A percentile compares a stretch with the other conserved stretches of the same genome.
Conservation (phyloP, 2,329 filamentous ascomycete genomes). For the Teratosphaeria nubilosa region DNA sequence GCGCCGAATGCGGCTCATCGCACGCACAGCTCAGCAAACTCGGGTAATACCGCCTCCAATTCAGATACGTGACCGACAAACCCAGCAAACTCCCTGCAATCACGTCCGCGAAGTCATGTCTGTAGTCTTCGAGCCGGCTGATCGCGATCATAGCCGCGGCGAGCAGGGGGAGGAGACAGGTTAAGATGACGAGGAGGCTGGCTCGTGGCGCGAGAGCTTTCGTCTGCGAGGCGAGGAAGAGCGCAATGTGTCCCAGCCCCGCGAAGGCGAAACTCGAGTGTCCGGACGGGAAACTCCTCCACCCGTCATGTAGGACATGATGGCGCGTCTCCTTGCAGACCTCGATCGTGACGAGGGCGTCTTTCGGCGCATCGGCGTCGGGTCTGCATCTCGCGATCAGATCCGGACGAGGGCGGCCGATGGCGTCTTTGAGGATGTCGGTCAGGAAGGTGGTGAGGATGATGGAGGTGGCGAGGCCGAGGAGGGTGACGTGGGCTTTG, state of each 20-base stretch:
- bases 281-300: slow-evolving; percentile 73
- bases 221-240: slow-evolving; percentile 48
- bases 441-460: slow-evolving; percentile 74
- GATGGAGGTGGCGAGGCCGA: slow-evolving; percentile 66
- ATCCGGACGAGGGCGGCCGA: slow-evolving; percentile 76
- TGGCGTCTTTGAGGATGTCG: slow-evolving; percentile 80
- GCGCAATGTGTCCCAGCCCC: slow-evolving; percentile 62
- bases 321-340: slow-evolving; percentile 64
- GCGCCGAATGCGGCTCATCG: slow-evolving; percentile 39
- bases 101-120: slow-evolving; percentile 56
- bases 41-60: slow-evolving; percentile 53
- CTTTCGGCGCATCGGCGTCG: slow-evolving; percentile 41
- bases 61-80: slow-evolving; percentile 45
- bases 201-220: slow-evolving; percentile 49
- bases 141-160: slow-evolving; percentile 51
- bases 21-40: slow-evolving; percentile 41
- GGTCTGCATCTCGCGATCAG: slow-evolving; percentile 82
- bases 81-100: slow-evolving; percentile 46
- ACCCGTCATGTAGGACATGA: slow-evolving; percentile 68
- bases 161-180: slow-evolving; percentile 46
- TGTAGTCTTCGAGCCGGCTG: slow-evolving; percentile 52
- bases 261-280: slow-evolving; percentile 72
- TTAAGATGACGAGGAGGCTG: slow-evolving; percentile 45
- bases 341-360: slow-evolving; percentile 49
- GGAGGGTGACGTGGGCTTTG: slow-evolving; percentile 75